Conservation (phyloP, 192 early-diverging fungal genomes). For the Gamsiella multidivaricata region DNA sequence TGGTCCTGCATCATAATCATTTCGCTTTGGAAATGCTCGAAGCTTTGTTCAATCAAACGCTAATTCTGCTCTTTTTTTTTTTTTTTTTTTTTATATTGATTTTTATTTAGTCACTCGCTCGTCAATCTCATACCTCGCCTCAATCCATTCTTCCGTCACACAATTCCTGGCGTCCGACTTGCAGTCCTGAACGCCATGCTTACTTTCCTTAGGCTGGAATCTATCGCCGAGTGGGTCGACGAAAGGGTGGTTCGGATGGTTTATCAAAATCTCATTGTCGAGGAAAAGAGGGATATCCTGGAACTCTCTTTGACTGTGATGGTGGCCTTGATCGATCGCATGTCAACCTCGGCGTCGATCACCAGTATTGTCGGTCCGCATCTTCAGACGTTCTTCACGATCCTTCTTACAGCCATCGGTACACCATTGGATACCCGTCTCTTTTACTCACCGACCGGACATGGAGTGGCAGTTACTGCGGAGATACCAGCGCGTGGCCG, state of each 20-base stretch:
- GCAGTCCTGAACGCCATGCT: slow-evolving; percentile 85
- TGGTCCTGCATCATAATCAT: not conserved
- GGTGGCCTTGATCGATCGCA: slow-evolving; percentile 54
- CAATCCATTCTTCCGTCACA: slow-evolving; percentile 95
- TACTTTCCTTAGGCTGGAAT: slow-evolving; percentile 73
- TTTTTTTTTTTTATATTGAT: not conserved
- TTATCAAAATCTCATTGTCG: slow-evolving; percentile 94
- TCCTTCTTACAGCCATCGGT: slow-evolving; percentile 90
- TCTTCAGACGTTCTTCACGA: slow-evolving; percentile 69
- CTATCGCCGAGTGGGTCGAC: slow-evolving; percentile 73
- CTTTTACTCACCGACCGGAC: slow-evolving; percentile 52
- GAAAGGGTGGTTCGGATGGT: slow-evolving; percentile 78
- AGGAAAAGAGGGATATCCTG: slow-evolving; percentile 78
- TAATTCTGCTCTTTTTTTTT: not conserved
- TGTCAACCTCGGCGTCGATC: slow-evolving; percentile 20
- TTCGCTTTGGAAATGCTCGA: not conserved
- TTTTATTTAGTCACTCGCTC: slow-evolving; percentile 58
- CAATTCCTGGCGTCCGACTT: slow-evolving; percentile 83
- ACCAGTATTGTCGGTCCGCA: slow-evolving; percentile 39
- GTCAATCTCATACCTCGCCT: slow-evolving; percentile 83
- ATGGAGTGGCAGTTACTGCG: slow-evolving; percentile 6
- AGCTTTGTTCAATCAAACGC: not conserved
- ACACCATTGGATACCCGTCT: slow-evolving; percentile 71
- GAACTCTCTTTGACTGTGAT: slow-evolving; percentile 73
- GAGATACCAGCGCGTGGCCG: slow-evolving; percentile 27